phyloP scores from a whole-genome alignment of 163 green algal genomes.

The Trebouxiophyceae sp. region DNA sequence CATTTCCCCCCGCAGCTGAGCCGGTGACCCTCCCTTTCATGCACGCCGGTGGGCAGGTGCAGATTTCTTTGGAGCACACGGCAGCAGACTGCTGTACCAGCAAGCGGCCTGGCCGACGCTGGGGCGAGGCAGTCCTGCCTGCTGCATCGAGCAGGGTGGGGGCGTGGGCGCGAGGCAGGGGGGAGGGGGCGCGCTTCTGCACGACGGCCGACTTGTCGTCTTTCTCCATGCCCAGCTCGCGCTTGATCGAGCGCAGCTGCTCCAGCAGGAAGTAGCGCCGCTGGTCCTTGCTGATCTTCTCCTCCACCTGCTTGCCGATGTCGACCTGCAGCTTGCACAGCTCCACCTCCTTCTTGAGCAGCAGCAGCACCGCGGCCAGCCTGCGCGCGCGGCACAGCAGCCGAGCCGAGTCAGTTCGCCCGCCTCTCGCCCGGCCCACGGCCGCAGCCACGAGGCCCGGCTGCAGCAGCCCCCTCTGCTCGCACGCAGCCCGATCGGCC shows the following conservation, averaged over 20 bases:
- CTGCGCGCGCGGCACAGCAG: conserved; percentile 27
- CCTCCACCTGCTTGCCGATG: conserved; percentile 90
- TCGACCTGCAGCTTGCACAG: conserved; percentile 90
- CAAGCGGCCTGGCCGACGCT: neutral
- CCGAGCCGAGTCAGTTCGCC: too few species aligned
- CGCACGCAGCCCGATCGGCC: too few species aligned
- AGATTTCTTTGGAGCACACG: neutral
- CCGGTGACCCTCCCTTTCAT: too few species aligned
- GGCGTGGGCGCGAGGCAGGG: too few species aligned
- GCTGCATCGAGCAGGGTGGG: too few species aligned
- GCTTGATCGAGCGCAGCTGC: conserved; percentile 95
- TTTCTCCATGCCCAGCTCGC: conserved; percentile 94
- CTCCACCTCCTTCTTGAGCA: conserved; percentile 98
- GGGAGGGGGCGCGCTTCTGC: conserved; percentile 61
- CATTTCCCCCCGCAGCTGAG: too few species aligned
- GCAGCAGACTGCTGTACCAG: too few species aligned
- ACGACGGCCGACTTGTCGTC: conserved; percentile 91
- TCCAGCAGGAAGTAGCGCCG: conserved; percentile 94
- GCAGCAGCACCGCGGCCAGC: conserved; percentile 53
- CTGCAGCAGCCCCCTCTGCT: too few species aligned
- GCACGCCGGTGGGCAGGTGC: neutral
- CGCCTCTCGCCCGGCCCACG: too few species aligned
- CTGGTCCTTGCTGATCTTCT: conserved; percentile 96
- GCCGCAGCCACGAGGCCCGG: too few species aligned
- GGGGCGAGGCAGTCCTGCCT: conserved; percentile 23